phyloP scores from a whole-genome alignment of 163 green algal species.

The Scenedesmus sp. region DNA sequence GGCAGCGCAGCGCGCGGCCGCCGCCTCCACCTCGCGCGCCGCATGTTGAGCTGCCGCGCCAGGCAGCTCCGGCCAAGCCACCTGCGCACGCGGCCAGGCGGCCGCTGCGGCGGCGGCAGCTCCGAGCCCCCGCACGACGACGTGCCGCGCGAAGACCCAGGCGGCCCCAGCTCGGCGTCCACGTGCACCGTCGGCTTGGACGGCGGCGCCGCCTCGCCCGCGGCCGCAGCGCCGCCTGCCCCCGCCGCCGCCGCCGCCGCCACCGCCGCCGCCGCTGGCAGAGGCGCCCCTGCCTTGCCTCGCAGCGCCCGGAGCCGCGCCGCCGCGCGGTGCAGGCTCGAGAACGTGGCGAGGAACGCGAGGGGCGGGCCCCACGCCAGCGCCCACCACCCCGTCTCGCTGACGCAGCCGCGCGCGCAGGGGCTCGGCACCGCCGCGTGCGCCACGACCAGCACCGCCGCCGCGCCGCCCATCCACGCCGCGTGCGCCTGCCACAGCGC shows the following conservation, averaged over 20 bases:
- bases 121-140: not conserved
- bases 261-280: not conserved
- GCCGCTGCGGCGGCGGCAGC: not conserved
- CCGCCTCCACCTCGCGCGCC: too few species aligned
- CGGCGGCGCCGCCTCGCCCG: not conserved
- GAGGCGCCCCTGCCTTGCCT: not conserved
- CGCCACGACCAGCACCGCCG: slow-evolving; percentile 9
- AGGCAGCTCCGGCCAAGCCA: not conserved
- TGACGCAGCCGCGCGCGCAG: not conserved
- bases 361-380: slow-evolving; percentile 4
- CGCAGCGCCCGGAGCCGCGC: too few species aligned
- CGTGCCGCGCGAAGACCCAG: not conserved
- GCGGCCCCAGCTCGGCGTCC: too few species aligned
- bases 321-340: not conserved
- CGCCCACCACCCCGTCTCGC: slow-evolving; percentile 16
- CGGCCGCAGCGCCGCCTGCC: not conserved
- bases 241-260: not conserved
- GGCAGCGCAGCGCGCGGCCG: too few species aligned
- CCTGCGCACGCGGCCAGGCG: not conserved
- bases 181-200: not conserved
- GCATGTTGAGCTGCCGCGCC: not conserved
- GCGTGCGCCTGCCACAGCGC: slow-evolving; percentile 9
- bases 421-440: slow-evolving; percentile 9
- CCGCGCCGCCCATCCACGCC: slow-evolving; percentile 15
- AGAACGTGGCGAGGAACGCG: not conserved